Evolutionary conservation across 1,139 yeast species (phyloP).

Genomic region (Arxiozyma slooffiae): DNA sequence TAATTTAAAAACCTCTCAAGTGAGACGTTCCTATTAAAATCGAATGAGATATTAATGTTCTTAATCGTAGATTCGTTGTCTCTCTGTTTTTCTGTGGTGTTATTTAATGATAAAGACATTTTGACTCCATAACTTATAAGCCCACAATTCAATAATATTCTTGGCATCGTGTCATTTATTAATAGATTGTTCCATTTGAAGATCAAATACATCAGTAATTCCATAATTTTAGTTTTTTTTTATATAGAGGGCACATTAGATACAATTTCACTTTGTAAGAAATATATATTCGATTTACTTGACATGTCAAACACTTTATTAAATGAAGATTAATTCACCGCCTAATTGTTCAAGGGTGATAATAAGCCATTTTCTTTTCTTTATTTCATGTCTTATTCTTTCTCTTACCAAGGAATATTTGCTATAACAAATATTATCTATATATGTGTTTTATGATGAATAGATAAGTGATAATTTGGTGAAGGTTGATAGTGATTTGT

Average conservation of each 20-base stretch:
- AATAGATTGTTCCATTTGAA: conserved; percentile 27
- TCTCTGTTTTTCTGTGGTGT: conserved; percentile 9
- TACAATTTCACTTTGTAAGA: conserved; percentile 81
- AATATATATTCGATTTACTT: conserved; percentile 62
- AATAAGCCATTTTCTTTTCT: conserved; percentile 25
- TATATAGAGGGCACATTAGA: conserved; percentile 61
- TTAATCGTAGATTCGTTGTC: conserved; percentile 5
- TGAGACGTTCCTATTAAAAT: conserved; percentile 24
- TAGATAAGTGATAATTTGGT: conserved; percentile 73
- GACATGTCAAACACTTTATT: conserved; percentile 26
- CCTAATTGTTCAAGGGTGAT: conserved; percentile 45
- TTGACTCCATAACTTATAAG: conserved; percentile 73
- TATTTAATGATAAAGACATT: conserved; percentile 58
- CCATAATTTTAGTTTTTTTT: conserved; percentile 38
- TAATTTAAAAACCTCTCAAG: conserved; percentile 22
- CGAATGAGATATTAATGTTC: conserved; percentile 23
- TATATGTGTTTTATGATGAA: conserved; percentile 67
- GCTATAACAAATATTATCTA: conserved; percentile 95
- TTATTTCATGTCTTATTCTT: conserved; percentile 54
- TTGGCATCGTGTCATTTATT: conserved; percentile 54
- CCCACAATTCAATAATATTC: conserved; percentile 78
- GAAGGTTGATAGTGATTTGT: conserved; percentile 74
- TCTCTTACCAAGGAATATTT: conserved; percentile 88
- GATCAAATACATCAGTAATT: conserved; percentile 26
- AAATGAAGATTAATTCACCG: conserved; percentile 41